Conservation (phyloP, 768 basidiomycete genomes). For the Cyclocybe cylindracea region DNA sequence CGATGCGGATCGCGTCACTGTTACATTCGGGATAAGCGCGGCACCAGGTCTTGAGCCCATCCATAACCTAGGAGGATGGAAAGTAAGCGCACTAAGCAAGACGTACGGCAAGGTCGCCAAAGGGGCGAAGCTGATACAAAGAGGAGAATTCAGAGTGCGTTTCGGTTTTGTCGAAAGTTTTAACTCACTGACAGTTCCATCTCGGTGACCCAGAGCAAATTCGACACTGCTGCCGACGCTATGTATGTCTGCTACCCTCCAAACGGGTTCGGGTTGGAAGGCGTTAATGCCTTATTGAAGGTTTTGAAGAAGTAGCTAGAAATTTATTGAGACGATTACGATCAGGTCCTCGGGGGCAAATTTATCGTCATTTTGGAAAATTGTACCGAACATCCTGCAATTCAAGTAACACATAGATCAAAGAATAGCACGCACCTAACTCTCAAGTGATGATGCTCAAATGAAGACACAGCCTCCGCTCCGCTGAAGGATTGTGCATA, state of each 20-base stretch:
- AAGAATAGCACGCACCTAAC: no score
- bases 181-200: neutral
- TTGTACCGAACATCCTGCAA: no score
- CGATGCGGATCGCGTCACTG: conserved; percentile 27
- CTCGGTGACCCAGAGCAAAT: conserved; percentile 37
- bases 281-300: conserved; percentile 43
- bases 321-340: neutral
- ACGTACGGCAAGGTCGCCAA: conserved; percentile 42
- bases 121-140: conserved; percentile 37
- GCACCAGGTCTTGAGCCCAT: conserved; percentile 38
- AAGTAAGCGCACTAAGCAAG: conserved; percentile 42
- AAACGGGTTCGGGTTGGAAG: conserved; percentile 48
- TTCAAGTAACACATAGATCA: no score
- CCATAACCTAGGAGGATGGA: conserved; percentile 49
- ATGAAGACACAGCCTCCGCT: no score
- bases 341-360: no score
- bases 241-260: conserved; percentile 56
- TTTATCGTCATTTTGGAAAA: no score
- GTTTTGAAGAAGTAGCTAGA: conserved; percentile 32
- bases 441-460: no score
- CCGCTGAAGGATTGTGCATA: no score
- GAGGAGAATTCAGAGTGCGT: conserved; percentile 47
- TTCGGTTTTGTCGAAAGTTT: neutral
- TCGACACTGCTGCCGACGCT: conserved; percentile 39
- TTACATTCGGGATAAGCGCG: conserved; percentile 53